A percentile compares a stretch with the other conserved stretches of the same genome.
These are phyloP conservation scores for Colletotrichum ledebouriae DNA, from an alignment of 2,329 filamentous ascomycete genomes.

Conservation along the genomic window DNA sequence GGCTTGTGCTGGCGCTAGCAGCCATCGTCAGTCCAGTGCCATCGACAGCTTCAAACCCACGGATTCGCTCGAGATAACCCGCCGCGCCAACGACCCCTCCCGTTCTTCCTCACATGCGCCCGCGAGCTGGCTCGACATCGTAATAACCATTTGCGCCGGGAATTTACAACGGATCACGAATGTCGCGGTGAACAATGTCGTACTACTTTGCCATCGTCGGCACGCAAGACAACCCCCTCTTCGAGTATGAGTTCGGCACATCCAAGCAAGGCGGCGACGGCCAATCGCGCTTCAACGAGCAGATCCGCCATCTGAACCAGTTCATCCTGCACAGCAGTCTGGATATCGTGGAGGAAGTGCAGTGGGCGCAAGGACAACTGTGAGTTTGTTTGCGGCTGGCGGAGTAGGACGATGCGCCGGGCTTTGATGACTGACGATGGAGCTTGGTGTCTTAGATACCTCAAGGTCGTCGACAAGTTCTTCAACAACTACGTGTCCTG, in stretches of 20 bases:
- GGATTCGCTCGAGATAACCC: too few relatives aligned
- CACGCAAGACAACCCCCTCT: slow-evolving; percentile 94
- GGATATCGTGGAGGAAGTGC: slow-evolving; percentile 95
- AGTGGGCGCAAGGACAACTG: slow-evolving; percentile 91
- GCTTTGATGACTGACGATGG: slow-evolving; percentile 8
- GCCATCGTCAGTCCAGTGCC: neutral
- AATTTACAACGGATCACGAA: neutral
- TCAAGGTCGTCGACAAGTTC: slow-evolving; percentile 97
- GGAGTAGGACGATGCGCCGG: neutral
- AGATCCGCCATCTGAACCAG: slow-evolving; percentile 94
- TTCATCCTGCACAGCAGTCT: slow-evolving; percentile 96
- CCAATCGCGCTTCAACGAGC: slow-evolving; percentile 86
- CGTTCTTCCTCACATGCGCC: too few relatives aligned
- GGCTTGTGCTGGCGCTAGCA: neutral
- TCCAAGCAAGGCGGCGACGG: slow-evolving; percentile 97
- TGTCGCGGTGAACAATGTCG: slow-evolving; percentile 74
- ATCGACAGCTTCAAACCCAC: slow-evolving; percentile 4
- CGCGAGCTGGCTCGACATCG: too few relatives aligned
- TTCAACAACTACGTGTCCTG: slow-evolving; percentile 95
- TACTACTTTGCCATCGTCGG: slow-evolving; percentile 99
- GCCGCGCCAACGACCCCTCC: too few relatives aligned
- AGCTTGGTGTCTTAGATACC: slow-evolving; percentile 72
- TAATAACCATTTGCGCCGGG: too few relatives aligned
- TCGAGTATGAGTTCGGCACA: slow-evolving; percentile 97
- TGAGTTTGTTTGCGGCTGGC: slow-evolving; percentile 54